Evolutionary conservation across 148 eudicot species (phyloP).

Genomic region (Gaultheria prostrata): DNA sequence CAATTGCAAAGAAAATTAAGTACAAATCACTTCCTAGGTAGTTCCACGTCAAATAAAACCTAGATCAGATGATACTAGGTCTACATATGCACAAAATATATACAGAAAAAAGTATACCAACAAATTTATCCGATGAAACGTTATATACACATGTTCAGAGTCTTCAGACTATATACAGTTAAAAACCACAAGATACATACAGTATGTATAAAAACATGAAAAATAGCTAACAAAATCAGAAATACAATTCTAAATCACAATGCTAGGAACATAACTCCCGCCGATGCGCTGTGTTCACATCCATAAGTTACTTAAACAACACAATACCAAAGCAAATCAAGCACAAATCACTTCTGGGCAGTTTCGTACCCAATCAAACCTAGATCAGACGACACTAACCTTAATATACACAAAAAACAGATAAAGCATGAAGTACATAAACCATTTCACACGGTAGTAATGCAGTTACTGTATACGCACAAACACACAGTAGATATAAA

Average conservation of each 20-base stretch:
- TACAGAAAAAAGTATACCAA: background rate
- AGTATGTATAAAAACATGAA: background rate
- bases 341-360: background rate
- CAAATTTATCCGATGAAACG: background rate
- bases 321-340: background rate
- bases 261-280: too few species aligned
- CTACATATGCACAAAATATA: background rate
- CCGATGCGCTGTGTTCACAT: background rate
- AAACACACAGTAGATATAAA: too few species aligned
- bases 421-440: background rate
- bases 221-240: background rate
- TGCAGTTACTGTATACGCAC: background rate
- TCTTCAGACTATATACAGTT: background rate
- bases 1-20: background rate
- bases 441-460: background rate
- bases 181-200: background rate
- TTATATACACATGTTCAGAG: background rate
- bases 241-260: background rate
- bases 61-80: background rate
- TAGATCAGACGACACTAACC: slow-evolving; percentile 11
- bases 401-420: background rate
- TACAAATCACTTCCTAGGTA: background rate
- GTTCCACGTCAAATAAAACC: background rate
- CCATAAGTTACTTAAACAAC: background rate
- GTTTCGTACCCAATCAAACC: background rate